Evolutionary conservation across 2,329 filamentous ascomycete species (phyloP).

Genomic region (Neofusicoccum sp.): DNA sequence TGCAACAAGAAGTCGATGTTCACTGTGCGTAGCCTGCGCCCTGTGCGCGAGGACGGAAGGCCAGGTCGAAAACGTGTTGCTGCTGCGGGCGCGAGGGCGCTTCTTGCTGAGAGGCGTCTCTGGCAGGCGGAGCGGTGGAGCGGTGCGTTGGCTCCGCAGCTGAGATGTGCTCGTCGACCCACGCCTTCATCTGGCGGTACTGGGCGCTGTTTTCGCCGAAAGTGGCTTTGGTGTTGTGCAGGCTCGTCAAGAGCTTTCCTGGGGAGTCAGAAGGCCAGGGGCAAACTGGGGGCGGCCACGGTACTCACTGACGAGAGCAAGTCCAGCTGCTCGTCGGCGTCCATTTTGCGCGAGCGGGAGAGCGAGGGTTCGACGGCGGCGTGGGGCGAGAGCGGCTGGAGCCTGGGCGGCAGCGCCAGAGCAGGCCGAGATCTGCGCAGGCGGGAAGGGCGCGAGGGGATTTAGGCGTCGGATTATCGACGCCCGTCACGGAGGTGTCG

Average conservation of each 20-base stretch:
- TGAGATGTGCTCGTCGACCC: constrained; percentile 32
- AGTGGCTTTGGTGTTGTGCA: constrained; percentile 34
- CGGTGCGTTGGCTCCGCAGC: constrained; percentile 20
- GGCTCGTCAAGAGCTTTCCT: constrained; percentile 33
- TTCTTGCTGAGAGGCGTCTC: neutral
- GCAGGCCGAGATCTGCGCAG: neutral
- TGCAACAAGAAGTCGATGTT: constrained; percentile 3
- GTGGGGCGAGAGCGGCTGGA: neutral
- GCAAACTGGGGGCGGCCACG: neutral
- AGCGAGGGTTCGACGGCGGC: neutral
- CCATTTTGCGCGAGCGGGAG: neutral
- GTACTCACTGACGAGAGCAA: constrained; percentile 7
- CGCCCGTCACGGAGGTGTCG: no score
- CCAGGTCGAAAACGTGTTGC: constrained; percentile 12
- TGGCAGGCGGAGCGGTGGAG: neutral
- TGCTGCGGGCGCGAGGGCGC: neutral
- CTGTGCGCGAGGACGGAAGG: constrained; percentile 14
- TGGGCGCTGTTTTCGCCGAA: constrained; percentile 33
- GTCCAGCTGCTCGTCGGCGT: constrained; percentile 5
- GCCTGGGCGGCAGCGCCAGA: neutral
- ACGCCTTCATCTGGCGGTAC: constrained; percentile 30
- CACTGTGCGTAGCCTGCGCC: constrained; percentile 6
- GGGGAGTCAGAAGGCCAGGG: neutral
- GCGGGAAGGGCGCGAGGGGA: neutral
- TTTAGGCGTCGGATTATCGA: neutral